Evolutionary conservation across 208 protist species (phyloP).

Genomic region (Trichomonas gallinae): DNA sequence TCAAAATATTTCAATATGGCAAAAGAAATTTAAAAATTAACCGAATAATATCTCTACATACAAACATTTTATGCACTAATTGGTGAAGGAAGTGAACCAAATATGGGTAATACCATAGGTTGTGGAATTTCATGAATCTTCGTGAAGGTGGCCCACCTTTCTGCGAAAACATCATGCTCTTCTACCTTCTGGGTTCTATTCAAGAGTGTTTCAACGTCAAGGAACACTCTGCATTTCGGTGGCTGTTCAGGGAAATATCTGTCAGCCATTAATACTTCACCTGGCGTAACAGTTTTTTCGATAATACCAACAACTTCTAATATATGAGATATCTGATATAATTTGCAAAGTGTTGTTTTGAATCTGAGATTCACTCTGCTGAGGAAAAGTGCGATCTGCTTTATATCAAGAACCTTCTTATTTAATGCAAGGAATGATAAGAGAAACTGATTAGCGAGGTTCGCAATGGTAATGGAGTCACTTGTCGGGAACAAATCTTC

Average conservation of each 20-base stretch:
- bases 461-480: background rate
- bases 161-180: background rate
- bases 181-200: background rate
- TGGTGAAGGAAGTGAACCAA: background rate
- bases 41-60: background rate
- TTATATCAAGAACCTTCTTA: background rate
- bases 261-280: background rate
- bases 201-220: background rate
- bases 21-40: too few relatives aligned
- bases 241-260: background rate
- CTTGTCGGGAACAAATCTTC: background rate
- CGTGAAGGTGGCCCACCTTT: background rate
- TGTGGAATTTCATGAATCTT: background rate
- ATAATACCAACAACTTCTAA: background rate
- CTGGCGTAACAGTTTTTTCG: background rate
- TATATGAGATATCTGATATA: background rate
- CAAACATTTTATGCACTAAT: background rate
- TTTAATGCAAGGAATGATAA: background rate
- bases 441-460: background rate
- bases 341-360: constrained; percentile 4
- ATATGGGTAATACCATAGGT: background rate
- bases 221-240: background rate
- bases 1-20: too few relatives aligned
- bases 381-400: background rate
- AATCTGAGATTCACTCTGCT: background rate